A percentile compares a stretch with the other conserved stretches of the same genome.
Conservation (phyloP, 2,329 filamentous ascomycete genomes). For the Truncatella angustata region DNA sequence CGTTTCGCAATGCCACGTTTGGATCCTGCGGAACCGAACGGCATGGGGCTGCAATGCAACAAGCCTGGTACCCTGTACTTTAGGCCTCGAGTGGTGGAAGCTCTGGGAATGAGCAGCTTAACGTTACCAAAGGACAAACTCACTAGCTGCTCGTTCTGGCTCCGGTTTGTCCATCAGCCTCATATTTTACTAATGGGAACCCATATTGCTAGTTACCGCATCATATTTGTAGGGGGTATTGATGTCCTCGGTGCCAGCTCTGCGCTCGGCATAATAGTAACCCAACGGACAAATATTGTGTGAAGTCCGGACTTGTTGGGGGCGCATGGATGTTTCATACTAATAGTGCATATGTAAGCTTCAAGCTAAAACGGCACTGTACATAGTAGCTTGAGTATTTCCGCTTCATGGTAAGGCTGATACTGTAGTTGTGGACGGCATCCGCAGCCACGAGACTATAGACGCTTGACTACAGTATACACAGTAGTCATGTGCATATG, state of each 20-base stretch:
- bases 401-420: too few species aligned
- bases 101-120: neutral
- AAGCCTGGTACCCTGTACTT: conserved; percentile 2
- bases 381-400: neutral
- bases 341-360: neutral
- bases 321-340: conserved; percentile 3
- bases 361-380: neutral
- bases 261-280: too few species aligned
- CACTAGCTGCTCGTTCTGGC: too few species aligned
- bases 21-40: conserved; percentile 2
- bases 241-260: too few species aligned
- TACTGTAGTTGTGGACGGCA: too few species aligned
- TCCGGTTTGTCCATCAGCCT: neutral
- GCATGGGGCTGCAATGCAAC: conserved; percentile 1
- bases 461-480: too few species aligned
- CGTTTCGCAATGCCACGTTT: conserved; percentile 5
- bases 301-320: conserved; percentile 2
- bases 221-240: too few species aligned
- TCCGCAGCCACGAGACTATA: too few species aligned
- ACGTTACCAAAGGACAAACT: too few species aligned
- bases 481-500: too few species aligned
- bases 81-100: neutral
- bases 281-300: neutral
- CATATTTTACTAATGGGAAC: neutral
- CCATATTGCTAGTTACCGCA: neutral